phyloP scores from a whole-genome alignment of 106 monocot genomes.

The Dioscorea dumetorum region DNA sequence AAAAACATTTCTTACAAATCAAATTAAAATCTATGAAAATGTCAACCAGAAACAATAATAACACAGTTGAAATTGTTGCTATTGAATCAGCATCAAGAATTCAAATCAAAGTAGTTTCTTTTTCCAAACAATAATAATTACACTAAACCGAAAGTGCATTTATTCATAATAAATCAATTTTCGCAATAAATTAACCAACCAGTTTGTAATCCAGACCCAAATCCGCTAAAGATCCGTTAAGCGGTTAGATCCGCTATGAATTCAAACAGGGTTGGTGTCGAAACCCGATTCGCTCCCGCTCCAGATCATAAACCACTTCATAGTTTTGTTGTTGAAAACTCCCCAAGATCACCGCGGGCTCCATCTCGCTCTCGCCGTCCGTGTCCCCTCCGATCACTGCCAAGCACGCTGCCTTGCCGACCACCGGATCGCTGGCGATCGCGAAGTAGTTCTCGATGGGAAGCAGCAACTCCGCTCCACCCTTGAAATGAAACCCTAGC shows the following conservation, averaged over 20 bases:
- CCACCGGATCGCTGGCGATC: constrained; percentile 14
- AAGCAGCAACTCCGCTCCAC: constrained; percentile 54
- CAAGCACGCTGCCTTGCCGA: constrained; percentile 40
- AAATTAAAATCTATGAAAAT: too few relatives aligned
- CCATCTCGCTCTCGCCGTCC: constrained; percentile 5
- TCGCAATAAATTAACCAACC: not conserved
- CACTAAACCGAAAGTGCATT: not conserved
- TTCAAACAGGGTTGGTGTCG: constrained; percentile 35
- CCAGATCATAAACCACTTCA: constrained; percentile 60
- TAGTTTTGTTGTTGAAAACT: constrained; percentile 96
- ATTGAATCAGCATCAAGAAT: too few relatives aligned
- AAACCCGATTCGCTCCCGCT: constrained; percentile 56
- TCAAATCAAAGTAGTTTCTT: not conserved
- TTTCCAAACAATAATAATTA: not conserved
- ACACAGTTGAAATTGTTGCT: too few relatives aligned
- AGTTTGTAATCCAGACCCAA: too few relatives aligned
- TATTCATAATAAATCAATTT: not conserved
- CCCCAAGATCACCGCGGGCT: constrained; percentile 70
- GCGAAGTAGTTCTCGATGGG: constrained; percentile 81
- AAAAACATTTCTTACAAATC: too few relatives aligned
- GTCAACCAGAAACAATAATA: too few relatives aligned
- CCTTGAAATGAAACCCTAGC: constrained; percentile 63
- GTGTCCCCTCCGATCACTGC: constrained; percentile 46
- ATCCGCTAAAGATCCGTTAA: too few relatives aligned
- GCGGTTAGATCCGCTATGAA: not conserved